These are phyloP conservation scores for Phytophthora boehmeriae DNA, from an alignment of 352 stramenopile genomes.

Conservation along the genomic window DNA sequence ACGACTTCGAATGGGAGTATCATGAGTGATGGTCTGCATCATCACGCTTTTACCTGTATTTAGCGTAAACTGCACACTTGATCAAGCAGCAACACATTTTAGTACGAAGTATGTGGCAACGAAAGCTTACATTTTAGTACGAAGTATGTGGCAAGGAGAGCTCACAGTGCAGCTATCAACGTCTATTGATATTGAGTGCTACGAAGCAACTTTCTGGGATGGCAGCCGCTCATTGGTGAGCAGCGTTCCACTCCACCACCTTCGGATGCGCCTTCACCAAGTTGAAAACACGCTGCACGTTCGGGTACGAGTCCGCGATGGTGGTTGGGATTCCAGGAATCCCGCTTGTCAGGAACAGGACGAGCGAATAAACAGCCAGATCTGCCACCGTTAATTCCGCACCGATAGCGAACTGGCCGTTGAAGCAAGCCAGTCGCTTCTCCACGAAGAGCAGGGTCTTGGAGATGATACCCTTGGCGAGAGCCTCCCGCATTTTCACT, in stretches of 20 bases:
- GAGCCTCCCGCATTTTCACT: constrained; percentile 41
- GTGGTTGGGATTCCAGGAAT: constrained; percentile 25
- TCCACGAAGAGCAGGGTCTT: constrained; percentile 22
- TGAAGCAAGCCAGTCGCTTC: constrained; percentile 35
- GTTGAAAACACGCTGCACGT: constrained; percentile 32
- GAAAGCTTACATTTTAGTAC: too few species aligned
- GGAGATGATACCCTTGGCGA: constrained; percentile 17
- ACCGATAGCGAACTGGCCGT: constrained; percentile 25
- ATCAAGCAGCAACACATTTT: too few species aligned
- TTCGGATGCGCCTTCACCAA: constrained; percentile 38
- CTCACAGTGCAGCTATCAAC: too few species aligned
- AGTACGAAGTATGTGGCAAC: too few species aligned
- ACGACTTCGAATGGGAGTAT: too few species aligned
- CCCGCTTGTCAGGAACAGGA: constrained; percentile 33
- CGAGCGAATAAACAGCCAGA: constrained; percentile 42
- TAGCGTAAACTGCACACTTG: too few species aligned
- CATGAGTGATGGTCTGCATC: too few species aligned
- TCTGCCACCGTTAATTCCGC: constrained; percentile 46
- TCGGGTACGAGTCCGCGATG: constrained; percentile 35
- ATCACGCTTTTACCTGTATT: too few species aligned
- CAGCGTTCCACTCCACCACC: constrained; percentile 37
- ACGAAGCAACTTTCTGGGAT: too few species aligned
- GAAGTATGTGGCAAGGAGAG: too few species aligned
- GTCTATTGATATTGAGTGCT: too few species aligned
- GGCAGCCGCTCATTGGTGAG: constrained; percentile 3